Percentiles rank a stretch among this genome's conserved stretches.
Conservation (phyloP, 768 basidiomycete species). For the Sarcodon sp. region DNA sequence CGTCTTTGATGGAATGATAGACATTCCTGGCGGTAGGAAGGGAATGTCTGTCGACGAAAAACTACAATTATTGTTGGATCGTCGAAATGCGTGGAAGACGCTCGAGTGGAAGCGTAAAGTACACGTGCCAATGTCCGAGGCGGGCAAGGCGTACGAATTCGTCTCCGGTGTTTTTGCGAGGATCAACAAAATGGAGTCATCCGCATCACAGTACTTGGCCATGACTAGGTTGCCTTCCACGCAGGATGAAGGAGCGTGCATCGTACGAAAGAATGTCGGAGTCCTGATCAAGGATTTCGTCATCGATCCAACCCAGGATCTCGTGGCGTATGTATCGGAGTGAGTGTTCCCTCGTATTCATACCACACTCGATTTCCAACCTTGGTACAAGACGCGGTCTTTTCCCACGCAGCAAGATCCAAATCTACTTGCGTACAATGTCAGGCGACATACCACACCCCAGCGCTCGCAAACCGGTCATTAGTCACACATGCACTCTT, state of each 20-base stretch:
- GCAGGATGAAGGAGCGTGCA: slow-evolving; percentile 2
- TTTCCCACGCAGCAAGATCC: slow-evolving; percentile 8
- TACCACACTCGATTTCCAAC: neutral
- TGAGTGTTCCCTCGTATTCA: slow-evolving; percentile 3
- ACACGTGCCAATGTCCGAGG: slow-evolving; percentile 18
- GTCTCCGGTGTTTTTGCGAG: slow-evolving; percentile 48
- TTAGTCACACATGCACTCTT: too few species aligned
- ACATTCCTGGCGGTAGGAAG: slow-evolving; percentile 6
- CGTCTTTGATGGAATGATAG: slow-evolving; percentile 15
- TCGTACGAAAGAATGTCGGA: slow-evolving; percentile 22
- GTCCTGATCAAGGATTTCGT: slow-evolving; percentile 40
- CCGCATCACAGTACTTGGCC: slow-evolving; percentile 11
- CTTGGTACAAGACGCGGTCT: neutral
- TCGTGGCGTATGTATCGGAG: slow-evolving; percentile 24
- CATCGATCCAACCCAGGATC: slow-evolving; percentile 53
- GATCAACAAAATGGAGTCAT: slow-evolving; percentile 8
- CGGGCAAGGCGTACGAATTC: slow-evolving; percentile 43
- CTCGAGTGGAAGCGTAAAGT: slow-evolving; percentile 15
- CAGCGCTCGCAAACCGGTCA: slow-evolving; percentile 18
- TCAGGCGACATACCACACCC: slow-evolving; percentile 26
- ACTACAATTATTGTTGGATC: slow-evolving; percentile 18
- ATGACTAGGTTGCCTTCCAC: slow-evolving; percentile 14
- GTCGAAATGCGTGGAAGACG: slow-evolving; percentile 22
- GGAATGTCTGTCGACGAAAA: slow-evolving; percentile 16
- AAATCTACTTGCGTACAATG: slow-evolving; percentile 32